Evolutionary conservation across 2,329 filamentous ascomycete genomes (phyloP), one percentile per base, ranked within the genome.

Genomic region (Phialophora verrucosa): DNA sequence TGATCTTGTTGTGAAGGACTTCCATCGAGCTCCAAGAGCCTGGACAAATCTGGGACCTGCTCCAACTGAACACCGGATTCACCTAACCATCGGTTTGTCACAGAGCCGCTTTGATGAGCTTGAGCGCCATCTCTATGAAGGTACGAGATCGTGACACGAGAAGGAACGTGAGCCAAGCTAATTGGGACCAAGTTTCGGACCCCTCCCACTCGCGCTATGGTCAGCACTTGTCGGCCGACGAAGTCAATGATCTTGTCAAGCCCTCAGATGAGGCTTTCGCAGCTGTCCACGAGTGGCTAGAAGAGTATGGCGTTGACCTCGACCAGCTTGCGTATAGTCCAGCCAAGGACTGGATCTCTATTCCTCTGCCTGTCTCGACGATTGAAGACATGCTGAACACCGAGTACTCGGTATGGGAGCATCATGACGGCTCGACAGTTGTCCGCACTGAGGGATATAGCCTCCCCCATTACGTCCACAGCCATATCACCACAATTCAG

Each of bases 71-170:
- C 81, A 84, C 68, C 75, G 80, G 38, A 82, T 88, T 66, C 76
- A 85, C 35, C 75, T 88, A 51, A 82, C 86, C 57, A 87, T 88
- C 72, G 85, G 83, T 32, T 74, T 88, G 66, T 87, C 84, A 78
- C 32, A 79, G 70, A 3, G 75, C 77, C 63, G 68, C 49, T 70
- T 70, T 50, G 27, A 44, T 31, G 68, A 70, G 55, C 68, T 70
- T 57, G 68, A 70, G 51, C 67, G 58, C 14, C 68, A 68, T 61
- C 63, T 70, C 7, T 66, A 69, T 44, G 66, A 70, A 66, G 64
- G 68, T 66, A 61, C 3, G 64, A 51, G 7, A 11, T 29, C 23
- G 17, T 2, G 12, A 4, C 5, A 53, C 11, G 47, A 20, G 25
- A n/a, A 7, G 11, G n/a, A 47, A 25, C 3, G 14, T 54, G 31